Evolutionary conservation across 306 rosid genomes (phyloP), one percentile per base, ranked within the genome.

Genomic region (Castanopsis chinensis): DNA sequence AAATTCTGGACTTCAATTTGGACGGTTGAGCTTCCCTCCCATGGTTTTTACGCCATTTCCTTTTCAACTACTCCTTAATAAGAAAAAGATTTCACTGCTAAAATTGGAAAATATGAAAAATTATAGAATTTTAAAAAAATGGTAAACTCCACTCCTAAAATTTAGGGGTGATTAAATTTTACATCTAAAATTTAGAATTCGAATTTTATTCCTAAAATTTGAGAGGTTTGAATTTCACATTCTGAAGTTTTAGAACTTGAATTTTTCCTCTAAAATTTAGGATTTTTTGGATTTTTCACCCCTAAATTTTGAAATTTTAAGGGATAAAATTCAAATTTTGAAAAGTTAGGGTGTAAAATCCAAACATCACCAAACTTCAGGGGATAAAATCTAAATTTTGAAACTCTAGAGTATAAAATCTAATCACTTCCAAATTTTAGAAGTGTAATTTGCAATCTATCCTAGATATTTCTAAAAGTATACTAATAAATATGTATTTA

Each of bases 131-230:
- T 35, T 37, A 2, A 2, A 0, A 1, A 37, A 37, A 37, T 37
- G 2, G 0, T 0, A 41, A 7, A 41, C 8, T 41, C 6, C 0
- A 41, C 0, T 0, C 1, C 1, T 41, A 0, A 41, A 37, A 0
- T 37, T 37, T 37, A 0, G 0, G 0, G 0, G 3, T 37, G 45
- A 37, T 37, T 37, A 7, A 0, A 37, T 37, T 37, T 37, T 37
- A 37, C 0, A 37, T 0, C 1, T 2, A 6, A 37, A 37, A 37
- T 37, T 7, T 0, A 37, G 2, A 0, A 7, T 37, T 7, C 7
- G 0, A 0, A 37, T 37, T 7, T 37, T 37, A 37, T 0, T 0
- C 0, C 0, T 6, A 6, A 37, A 37, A 0, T 37, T 37, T 37
- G 43, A 37, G 0, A 0, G 1, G 0, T 37, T 37, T 7, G 0